These are phyloP conservation scores for Phanerochaete sordida DNA, from an alignment of 768 basidiomycete species.

Conservation along the genomic window DNA sequence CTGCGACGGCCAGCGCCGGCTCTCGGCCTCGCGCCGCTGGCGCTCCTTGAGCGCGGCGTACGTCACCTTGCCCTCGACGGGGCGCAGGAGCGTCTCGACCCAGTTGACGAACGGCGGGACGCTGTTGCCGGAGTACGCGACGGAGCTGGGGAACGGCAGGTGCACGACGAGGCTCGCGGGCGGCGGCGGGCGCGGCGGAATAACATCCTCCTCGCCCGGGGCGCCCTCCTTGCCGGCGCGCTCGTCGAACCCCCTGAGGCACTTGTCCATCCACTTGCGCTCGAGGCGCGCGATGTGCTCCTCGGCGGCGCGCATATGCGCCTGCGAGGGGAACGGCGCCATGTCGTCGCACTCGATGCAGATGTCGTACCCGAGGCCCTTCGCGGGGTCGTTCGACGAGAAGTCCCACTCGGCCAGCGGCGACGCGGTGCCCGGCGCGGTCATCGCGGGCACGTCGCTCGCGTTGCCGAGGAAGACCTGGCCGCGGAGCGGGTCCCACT, in stretches of 20 bases:
- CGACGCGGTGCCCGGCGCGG: background rate
- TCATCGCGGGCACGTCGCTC: constrained; percentile 59
- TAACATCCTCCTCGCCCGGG: constrained; percentile 18
- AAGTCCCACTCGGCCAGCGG: constrained; percentile 31
- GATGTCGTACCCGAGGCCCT: constrained; percentile 74
- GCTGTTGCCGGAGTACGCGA: constrained; percentile 45
- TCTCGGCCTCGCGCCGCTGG: constrained; percentile 8
- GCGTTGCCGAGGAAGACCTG: constrained; percentile 83
- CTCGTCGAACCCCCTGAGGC: constrained; percentile 23
- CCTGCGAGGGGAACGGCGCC: constrained; percentile 66
- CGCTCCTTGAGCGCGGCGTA: constrained; percentile 12
- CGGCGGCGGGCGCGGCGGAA: constrained; percentile 65
- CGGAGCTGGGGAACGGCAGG: constrained; percentile 71
- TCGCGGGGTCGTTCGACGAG: constrained; percentile 37
- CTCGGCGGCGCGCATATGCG: constrained; percentile 69
- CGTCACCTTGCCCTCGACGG: constrained; percentile 28
- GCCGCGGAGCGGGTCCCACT: constrained; percentile 55
- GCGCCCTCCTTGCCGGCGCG: constrained; percentile 2
- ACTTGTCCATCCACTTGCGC: constrained; percentile 55
- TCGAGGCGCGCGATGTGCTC: constrained; percentile 71
- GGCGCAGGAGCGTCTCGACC: constrained; percentile 61
- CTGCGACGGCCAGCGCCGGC: background rate
- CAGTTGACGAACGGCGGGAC: constrained; percentile 65
- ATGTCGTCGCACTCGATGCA: constrained; percentile 87
- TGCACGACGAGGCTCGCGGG: constrained; percentile 71